These are phyloP conservation scores for Schizonepeta tenuifolia DNA, from an alignment of 257 asterid genomes.

Conservation along the genomic window DNA sequence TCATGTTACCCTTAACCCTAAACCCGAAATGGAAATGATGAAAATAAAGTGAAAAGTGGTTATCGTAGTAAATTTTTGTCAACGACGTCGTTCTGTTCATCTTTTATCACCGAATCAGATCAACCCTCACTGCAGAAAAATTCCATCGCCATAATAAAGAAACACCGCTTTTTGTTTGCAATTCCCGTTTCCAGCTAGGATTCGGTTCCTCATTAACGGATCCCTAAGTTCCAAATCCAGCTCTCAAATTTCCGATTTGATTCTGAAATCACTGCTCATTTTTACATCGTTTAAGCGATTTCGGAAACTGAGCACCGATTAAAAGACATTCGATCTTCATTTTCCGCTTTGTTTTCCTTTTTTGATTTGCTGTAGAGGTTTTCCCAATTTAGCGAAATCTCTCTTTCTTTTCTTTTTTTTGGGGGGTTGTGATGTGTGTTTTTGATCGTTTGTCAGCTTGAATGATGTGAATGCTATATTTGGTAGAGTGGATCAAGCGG, in stretches of 20 bases:
- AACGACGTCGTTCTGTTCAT: neutral
- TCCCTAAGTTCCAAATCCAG: slow-evolving; percentile 27
- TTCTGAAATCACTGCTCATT: slow-evolving; percentile 18
- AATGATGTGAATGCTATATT: slow-evolving; percentile 37
- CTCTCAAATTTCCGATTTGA: slow-evolving; percentile 4
- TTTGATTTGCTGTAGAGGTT: neutral
- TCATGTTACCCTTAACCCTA: neutral
- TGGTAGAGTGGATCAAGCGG: slow-evolving; percentile 42
- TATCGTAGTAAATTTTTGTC: neutral
- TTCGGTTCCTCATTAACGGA: slow-evolving; percentile 26
- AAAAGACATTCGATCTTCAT: slow-evolving; percentile 7
- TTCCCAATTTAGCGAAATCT: slow-evolving; percentile 14
- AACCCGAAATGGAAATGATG: neutral
- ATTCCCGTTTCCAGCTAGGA: slow-evolving; percentile 28
- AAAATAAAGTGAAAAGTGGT: too few relatives aligned
- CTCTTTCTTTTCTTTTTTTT: neutral
- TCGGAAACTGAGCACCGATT: neutral
- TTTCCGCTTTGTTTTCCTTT: neutral
- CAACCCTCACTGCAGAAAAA: slow-evolving; percentile 9
- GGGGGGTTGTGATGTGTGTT: slow-evolving; percentile 13
- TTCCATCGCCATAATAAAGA: slow-evolving; percentile 8
- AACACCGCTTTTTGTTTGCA: neutral
- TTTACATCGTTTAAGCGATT: slow-evolving; percentile 7
- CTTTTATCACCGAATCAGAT: slow-evolving; percentile 2
- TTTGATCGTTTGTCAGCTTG: slow-evolving; percentile 27